Base-by-base conservation (phyloP, 1,284 basidiomycete genomes). In the Puccinia horiana region DNA sequence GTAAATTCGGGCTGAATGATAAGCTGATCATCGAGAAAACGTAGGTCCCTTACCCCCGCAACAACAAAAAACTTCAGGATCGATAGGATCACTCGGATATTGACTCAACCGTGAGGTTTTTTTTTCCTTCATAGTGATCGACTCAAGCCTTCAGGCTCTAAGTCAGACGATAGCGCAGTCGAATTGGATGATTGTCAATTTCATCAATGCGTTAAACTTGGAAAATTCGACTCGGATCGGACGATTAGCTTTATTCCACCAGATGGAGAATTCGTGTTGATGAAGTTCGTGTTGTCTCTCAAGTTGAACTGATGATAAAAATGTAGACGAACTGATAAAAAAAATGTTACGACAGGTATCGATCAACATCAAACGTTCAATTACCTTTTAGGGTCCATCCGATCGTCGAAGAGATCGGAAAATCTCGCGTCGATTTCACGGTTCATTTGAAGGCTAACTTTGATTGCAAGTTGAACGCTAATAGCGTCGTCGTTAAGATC, bases 261-360 rank as follows among this genome's bases (percentile, higher is more conserved):
- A 0, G 97, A 99, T 86, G 97, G 97, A 58, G 97, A 99, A 87
- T 99, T 99, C 86, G 97, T 99, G 88, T 89, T 99, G 58, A 99
- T 99, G 97, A 91, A 92, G 93, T 93, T 80, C 83, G n/a, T n/a
- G n/a, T n/a, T n/a, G 89, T 87, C 83, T 8, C 12, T 20, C 26
- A 40, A 16, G 11, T 54, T 73, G 81, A 69, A 69, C 65, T 74
- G 32, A 29, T 44, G 0, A 69, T 44, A 23, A 84, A 32, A 44
- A 12, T 8, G 3, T 9, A 20, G 35, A 37, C n/a, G n/a, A n/a
- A n/a, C n/a, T n/a, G n/a, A n/a, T n/a, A 37, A 67, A 14, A 26
- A 5, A 42, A 42, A 49, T n/a, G 44, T 70, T 29, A 23, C 32
- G 18, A 47, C 47, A 96, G 95, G 85, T 99, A 99, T 86, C 94